Base-by-base conservation (phyloP, 139 green algal genomes). In the Auxenochlorella pyrenoidosa region DNA sequence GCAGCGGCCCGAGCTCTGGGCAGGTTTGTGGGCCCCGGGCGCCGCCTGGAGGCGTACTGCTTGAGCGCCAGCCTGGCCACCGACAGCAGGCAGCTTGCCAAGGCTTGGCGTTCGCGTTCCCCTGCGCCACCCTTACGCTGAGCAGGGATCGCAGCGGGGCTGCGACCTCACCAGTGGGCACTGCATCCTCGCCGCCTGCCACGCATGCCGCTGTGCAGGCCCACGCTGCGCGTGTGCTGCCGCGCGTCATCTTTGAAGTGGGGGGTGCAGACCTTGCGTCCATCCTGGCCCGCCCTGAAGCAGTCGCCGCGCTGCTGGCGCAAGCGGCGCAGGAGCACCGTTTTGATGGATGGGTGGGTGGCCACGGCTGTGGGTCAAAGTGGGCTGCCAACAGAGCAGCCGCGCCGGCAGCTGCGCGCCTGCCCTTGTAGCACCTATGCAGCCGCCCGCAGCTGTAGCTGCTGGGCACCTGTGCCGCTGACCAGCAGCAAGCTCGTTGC, bases 331-430 rank as follows among this genome's bases (percentile, higher is more conserved):
- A 79, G 2, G 72, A 63, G 32, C 79, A 85, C 36, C 41, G 65
- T n/a, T 92, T 90, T 51, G 92, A 94, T n/a, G 92, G 92, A 41
- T 77, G 92, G 77, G 92, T 93, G 75, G 76, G 89, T 71, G 18
- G 22, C 34, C 6, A 26, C 40, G 16, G 40, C 8, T 70, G 51
- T 40, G 71, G 0, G 34, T 0, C 2, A 1, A 18, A 34, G 41
- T 40, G 54, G 13, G 16, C 54, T 63, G 54, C 2, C 54, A 22
- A 24, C 54, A 8, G 54, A 63, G 54, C 54, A 63, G 54, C 15
- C 54, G 22, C 18, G 15, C 54, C 8, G 47, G 47, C n/a, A n/a
- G n/a, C n/a, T n/a, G n/a, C n/a, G n/a, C n/a, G 10, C 47, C 47
- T 54, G 47, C 47, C 47, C 47, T 54, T 10, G 47, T 63, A 63